phyloP scores from a whole-genome alignment of 2,329 filamentous ascomycete genomes.

The Colletotrichum euphorbiae region DNA sequence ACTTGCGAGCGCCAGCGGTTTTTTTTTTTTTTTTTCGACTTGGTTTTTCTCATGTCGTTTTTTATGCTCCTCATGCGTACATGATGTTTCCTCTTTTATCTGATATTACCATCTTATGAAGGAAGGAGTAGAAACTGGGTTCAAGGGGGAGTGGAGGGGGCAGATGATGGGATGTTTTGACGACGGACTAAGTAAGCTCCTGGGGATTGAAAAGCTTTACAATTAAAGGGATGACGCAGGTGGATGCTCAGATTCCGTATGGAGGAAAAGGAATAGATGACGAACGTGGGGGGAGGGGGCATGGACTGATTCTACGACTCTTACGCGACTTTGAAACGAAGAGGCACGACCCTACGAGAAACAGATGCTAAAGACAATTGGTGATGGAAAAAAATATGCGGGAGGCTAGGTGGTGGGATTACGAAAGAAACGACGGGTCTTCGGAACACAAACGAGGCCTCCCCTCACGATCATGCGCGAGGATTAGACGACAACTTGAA shows the following conservation, averaged over 20 bases:
- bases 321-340: neutral
- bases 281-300: neutral
- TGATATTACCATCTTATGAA: conserved; percentile 10
- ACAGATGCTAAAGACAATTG: neutral
- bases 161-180: no score
- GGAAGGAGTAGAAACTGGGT: neutral
- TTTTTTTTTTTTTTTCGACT: neutral
- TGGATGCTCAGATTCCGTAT: no score
- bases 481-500: neutral
- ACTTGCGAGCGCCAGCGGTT: neutral
- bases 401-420: neutral
- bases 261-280: neutral
- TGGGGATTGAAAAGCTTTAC: neutral
- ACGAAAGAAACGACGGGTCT: conserved; percentile 2
- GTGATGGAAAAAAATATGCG: neutral
- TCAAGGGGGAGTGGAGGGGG: neutral
- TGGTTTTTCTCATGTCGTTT: conserved; percentile 3
- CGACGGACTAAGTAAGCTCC: neutral
- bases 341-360: no score
- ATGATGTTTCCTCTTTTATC: conserved; percentile 7
- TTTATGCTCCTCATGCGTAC: neutral
- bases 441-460: neutral
- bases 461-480: conserved; percentile 9
- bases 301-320: conserved; percentile 1
- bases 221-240: neutral